phyloP scores from a whole-genome alignment of 2,329 filamentous ascomycete genomes.

The Anthostomella pinea region DNA sequence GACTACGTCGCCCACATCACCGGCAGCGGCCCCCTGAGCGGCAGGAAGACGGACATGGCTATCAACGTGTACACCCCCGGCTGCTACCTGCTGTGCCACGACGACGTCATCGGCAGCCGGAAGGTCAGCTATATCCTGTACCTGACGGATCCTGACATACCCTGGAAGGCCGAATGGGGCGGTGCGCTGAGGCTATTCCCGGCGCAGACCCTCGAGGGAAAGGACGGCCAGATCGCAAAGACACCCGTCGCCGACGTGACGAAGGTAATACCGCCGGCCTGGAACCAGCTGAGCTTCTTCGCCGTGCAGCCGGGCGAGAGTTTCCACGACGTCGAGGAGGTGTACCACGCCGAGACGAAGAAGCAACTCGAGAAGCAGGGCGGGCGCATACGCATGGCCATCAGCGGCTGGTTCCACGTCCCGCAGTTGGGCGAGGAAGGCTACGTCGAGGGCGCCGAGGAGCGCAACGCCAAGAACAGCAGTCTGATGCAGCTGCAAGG shows the following conservation, averaged over 20 bases:
- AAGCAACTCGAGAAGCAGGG: constrained; percentile 65
- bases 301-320: constrained; percentile 97
- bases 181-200: constrained; percentile 88
- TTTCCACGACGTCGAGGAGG: constrained; percentile 98
- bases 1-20: constrained; percentile 86
- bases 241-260: constrained; percentile 75
- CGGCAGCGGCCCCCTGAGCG: constrained; percentile 80
- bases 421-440: constrained; percentile 92
- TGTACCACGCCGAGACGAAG: constrained; percentile 68
- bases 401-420: constrained; percentile 98
- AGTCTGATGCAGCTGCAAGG: constrained; percentile 90
- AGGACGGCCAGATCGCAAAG: constrained; percentile 71
- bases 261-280: constrained; percentile 86
- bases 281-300: constrained; percentile 98
- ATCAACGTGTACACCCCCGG: constrained; percentile 98
- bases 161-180: constrained; percentile 91
- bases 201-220: constrained; percentile 59
- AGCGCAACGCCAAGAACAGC: constrained; percentile 83
- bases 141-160: constrained; percentile 83
- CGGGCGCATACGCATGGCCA: constrained; percentile 88
- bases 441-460: constrained; percentile 82
- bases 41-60: constrained; percentile 96
- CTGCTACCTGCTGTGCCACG: constrained; percentile 92
- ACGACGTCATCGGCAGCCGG: constrained; percentile 97
- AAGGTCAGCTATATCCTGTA: constrained; percentile 97